These are phyloP conservation scores for Physcomitrium patens DNA, from an alignment of 225 moss, liverwort and hornwort species.

Conservation along the genomic window DNA sequence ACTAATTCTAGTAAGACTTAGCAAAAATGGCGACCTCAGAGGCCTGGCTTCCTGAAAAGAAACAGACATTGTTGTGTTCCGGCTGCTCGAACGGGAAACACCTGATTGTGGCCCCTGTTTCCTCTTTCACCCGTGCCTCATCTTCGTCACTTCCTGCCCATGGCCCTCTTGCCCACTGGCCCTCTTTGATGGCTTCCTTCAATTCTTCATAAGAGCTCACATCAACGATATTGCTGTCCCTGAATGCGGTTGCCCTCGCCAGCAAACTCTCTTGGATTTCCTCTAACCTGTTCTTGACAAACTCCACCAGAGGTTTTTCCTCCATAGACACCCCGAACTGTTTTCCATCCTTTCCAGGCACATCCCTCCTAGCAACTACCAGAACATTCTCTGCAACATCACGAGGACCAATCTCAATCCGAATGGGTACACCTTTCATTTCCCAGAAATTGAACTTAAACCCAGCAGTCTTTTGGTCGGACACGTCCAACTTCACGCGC, in stretches of 20 bases:
- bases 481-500: constrained; percentile 79
- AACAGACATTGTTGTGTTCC: constrained; percentile 51
- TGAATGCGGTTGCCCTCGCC: constrained; percentile 74
- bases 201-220: constrained; percentile 75
- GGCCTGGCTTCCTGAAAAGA: constrained; percentile 67
- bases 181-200: constrained; percentile 54
- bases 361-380: constrained; percentile 83
- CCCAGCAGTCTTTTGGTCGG: constrained; percentile 89
- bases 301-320: constrained; percentile 47
- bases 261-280: constrained; percentile 78
- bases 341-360: constrained; percentile 85
- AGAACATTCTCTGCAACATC: constrained; percentile 76
- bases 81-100: constrained; percentile 91
- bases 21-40: constrained; percentile 92
- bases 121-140: constrained; percentile 80
- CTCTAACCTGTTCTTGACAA: constrained; percentile 51
- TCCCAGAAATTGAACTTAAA: constrained; percentile 99
- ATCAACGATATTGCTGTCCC: constrained; percentile 83
- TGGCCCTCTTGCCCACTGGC: constrained; percentile 90
- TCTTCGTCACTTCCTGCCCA: constrained; percentile 85
- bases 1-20: constrained; percentile 70
- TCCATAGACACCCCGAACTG: constrained; percentile 75
- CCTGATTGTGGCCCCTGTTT: constrained; percentile 92
- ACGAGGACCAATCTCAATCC: constrained; percentile 86
- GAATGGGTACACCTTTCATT: constrained; percentile 95